Evolutionary conservation across 2,329 filamentous ascomycete genomes (phyloP).

Genomic region (Ascomycota sp.): DNA sequence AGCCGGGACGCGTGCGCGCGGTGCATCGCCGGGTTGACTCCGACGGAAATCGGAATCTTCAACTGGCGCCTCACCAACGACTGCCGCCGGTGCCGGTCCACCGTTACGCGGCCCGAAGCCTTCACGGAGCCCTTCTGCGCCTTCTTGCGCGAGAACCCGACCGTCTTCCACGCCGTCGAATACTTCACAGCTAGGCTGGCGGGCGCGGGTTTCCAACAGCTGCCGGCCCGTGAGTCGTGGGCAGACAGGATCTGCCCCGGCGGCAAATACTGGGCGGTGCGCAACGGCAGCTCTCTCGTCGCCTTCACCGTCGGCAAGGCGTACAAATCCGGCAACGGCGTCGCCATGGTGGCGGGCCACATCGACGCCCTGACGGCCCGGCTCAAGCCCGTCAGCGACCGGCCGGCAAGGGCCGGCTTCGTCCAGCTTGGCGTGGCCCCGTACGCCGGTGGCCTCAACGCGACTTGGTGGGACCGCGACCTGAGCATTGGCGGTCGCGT

Average conservation of each 20-base stretch:
- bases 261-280: conserved; percentile 73
- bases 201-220: conserved; percentile 53
- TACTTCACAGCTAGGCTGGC: conserved; percentile 56
- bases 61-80: conserved; percentile 10
- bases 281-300: conserved; percentile 72
- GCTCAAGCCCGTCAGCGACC: conserved; percentile 75
- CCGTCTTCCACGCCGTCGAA: conserved; percentile 75
- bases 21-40: conserved; percentile 15
- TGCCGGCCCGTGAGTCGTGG: conserved; percentile 70
- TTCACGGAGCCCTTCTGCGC: conserved; percentile 73
- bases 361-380: conserved; percentile 81
- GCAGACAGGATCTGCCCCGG: conserved; percentile 47
- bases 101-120: conserved; percentile 30
- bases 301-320: conserved; percentile 66
- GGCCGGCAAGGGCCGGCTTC: conserved; percentile 71
- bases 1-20: conserved; percentile 18
- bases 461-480: conserved; percentile 95
- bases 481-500: conserved; percentile 79
- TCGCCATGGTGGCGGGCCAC: conserved; percentile 78
- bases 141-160: conserved; percentile 79
- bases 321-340: conserved; percentile 69
- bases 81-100: conserved; percentile 18
- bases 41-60: conserved; percentile 10
- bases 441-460: conserved; percentile 72
- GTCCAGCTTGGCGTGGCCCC: conserved; percentile 79